Base-by-base conservation (phyloP, 805 yeast species). In the Danielia reshetovae region DNA sequence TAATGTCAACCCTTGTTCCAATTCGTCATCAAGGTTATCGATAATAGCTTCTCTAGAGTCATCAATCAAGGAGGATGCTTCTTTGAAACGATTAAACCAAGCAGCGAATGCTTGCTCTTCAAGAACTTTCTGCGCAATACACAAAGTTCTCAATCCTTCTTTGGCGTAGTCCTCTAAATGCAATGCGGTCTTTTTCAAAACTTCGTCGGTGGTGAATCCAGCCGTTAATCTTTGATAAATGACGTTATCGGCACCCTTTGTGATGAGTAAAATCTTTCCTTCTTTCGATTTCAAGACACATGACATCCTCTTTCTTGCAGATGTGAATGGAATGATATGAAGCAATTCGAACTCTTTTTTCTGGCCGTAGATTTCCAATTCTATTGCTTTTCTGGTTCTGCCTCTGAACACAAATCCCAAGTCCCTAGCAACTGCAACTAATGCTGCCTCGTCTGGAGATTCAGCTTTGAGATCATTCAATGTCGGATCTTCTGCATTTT, bases 361-460 rank as follows among this genome's bases (percentile, higher is more conserved):
- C 26, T 60, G 46, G 3, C 85, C 84, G 35, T 72, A 72, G 2
- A 68, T 52, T 5, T 64, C 62, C 32, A 75, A 40, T 0, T 57
- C 43, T 24, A 79, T 61, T 3, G 70, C 63, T 25, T 67, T 68
- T 52, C 82, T 68, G 14, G 68, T 67, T 28, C 78, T 65, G 27
- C 73, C 81, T 15, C 70, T 57, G 52, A 81, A 74, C 0, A 74
- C 79, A 45, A 79, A 70, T 7, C 94, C 94, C 19, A 83, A 47
- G 52, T 82, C 90, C 33, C 85, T 65, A 1, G 90, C 90, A 29
- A 75, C 80, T 2, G 81, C 67, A n/a, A 85, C 90, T 35, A 84
- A 66, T 1, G 93, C 89, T 27, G 81, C 77, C 55, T 84, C 94
- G 61, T 84, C 94, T 0, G 94, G 94, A 7, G 88, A 81, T 52